Evolutionary conservation across 345 rosid genomes (phyloP).

Genomic region (Eutrema yunnanense): DNA sequence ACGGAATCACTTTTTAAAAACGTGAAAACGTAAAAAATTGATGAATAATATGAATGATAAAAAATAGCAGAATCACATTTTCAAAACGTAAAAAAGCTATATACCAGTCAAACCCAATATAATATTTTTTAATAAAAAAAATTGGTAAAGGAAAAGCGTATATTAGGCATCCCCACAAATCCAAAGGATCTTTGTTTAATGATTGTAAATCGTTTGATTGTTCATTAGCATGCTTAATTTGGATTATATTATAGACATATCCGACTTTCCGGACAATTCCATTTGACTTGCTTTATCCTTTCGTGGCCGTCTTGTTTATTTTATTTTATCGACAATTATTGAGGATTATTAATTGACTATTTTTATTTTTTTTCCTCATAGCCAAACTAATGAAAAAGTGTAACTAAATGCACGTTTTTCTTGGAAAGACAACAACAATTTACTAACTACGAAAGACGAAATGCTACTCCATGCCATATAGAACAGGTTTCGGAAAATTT

Average conservation of each 20-base stretch:
- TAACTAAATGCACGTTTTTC: background rate
- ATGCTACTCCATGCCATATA: background rate
- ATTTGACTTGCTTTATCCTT: conserved; percentile 19
- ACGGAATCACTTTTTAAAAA: too few relatives aligned
- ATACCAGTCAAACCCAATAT: too few relatives aligned
- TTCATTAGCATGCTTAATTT: conserved; percentile 17
- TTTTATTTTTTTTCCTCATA: background rate
- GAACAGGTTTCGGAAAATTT: background rate
- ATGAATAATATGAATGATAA: too few relatives aligned
- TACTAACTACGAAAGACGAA: background rate
- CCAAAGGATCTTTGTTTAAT: conserved; percentile 19
- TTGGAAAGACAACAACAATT: background rate
- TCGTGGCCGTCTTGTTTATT: conserved; percentile 21
- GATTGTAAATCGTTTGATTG: conserved; percentile 20
- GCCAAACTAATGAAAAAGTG: background rate
- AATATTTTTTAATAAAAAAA: background rate
- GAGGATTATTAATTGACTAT: background rate
- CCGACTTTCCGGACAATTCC: conserved; percentile 1
- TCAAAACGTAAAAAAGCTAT: too few relatives aligned
- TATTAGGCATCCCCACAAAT: conserved; percentile 23
- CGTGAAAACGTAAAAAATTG: too few relatives aligned
- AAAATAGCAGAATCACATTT: too few relatives aligned
- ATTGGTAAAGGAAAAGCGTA: background rate
- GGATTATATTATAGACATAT: background rate
- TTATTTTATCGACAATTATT: conserved; percentile 2